Conservation (phyloP, 1,139 yeast genomes). For the Yarrowia galli region DNA sequence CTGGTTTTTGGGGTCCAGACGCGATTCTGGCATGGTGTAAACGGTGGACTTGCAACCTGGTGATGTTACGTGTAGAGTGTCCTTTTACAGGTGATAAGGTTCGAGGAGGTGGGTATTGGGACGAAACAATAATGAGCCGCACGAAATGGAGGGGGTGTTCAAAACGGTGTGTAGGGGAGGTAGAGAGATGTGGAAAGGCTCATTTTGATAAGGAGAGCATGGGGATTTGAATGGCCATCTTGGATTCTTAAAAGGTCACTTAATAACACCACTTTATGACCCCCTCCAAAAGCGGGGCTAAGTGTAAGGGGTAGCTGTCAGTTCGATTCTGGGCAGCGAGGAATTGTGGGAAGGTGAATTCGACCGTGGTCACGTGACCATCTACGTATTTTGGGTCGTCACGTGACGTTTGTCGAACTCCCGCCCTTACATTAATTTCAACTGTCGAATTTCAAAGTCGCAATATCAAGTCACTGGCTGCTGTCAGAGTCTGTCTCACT, state of each 20-base stretch:
- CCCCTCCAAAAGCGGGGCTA: not conserved
- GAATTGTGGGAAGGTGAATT: too few relatives aligned
- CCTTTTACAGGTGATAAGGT: constrained; percentile 20
- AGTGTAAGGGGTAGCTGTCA: constrained; percentile 4
- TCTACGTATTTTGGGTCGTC: too few relatives aligned
- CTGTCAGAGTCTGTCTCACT: too few relatives aligned
- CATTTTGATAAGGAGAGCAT: too few relatives aligned
- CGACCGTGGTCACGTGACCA: too few relatives aligned
- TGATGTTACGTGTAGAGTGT: constrained; percentile 21
- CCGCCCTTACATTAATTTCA: too few relatives aligned
- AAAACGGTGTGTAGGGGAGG: not conserved
- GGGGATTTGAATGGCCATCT: too few relatives aligned
- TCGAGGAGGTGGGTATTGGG: constrained; percentile 8
- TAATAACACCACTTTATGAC: too few relatives aligned
- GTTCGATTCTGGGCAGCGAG: constrained; percentile 2
- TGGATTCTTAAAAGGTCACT: too few relatives aligned
- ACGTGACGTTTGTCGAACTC: too few relatives aligned
- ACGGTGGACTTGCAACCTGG: not conserved
- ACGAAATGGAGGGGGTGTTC: not conserved
- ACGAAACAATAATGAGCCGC: constrained; percentile 4
- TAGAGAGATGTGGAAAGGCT: not conserved
- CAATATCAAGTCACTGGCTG: too few relatives aligned
- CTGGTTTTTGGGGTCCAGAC: constrained; percentile 31
- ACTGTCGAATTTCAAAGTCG: too few relatives aligned
- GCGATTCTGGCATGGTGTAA: constrained; percentile 32